These are phyloP conservation scores for Cyclocybe aegerita DNA, from an alignment of 768 basidiomycete genomes.

Conservation along the genomic window DNA sequence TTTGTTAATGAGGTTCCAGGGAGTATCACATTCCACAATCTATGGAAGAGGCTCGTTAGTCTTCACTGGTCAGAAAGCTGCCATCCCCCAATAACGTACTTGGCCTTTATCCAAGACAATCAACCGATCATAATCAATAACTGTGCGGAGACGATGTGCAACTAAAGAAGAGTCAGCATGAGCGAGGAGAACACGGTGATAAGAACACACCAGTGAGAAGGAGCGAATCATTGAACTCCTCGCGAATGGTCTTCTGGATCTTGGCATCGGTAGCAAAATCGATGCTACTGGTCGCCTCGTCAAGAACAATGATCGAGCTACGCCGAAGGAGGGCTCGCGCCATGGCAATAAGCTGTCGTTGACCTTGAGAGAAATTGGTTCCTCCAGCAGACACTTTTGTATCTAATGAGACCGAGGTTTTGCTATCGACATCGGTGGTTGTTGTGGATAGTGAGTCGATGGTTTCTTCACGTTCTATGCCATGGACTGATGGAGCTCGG, in stretches of 20 bases:
- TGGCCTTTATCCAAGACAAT: slow-evolving; percentile 77
- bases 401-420: slow-evolving; percentile 61
- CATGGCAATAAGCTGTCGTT: slow-evolving; percentile 86
- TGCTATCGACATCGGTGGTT: slow-evolving; percentile 55
- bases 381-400: slow-evolving; percentile 85
- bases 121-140: slow-evolving; percentile 80
- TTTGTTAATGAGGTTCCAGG: slow-evolving; percentile 62
- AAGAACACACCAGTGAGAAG: slow-evolving; percentile 62
- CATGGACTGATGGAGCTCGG: slow-evolving; percentile 38
- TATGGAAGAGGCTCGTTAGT: slow-evolving; percentile 10
- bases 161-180: slow-evolving; percentile 33
- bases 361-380: slow-evolving; percentile 90
- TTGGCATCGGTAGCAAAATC: slow-evolving; percentile 88
- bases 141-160: slow-evolving; percentile 73
- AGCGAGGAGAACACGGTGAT: not conserved
- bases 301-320: slow-evolving; percentile 74
- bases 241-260: slow-evolving; percentile 85
- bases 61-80: not conserved
- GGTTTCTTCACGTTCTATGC: slow-evolving; percentile 36
- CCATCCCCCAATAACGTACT: slow-evolving; percentile 23
- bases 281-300: slow-evolving; percentile 85
- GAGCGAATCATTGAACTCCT: slow-evolving; percentile 77
- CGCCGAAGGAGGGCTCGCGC: slow-evolving; percentile 75
- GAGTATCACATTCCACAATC: slow-evolving; percentile 72
- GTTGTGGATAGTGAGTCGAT: slow-evolving; percentile 41